phyloP scores from a whole-genome alignment of 805 yeast species.

The Candida hispaniensis region DNA sequence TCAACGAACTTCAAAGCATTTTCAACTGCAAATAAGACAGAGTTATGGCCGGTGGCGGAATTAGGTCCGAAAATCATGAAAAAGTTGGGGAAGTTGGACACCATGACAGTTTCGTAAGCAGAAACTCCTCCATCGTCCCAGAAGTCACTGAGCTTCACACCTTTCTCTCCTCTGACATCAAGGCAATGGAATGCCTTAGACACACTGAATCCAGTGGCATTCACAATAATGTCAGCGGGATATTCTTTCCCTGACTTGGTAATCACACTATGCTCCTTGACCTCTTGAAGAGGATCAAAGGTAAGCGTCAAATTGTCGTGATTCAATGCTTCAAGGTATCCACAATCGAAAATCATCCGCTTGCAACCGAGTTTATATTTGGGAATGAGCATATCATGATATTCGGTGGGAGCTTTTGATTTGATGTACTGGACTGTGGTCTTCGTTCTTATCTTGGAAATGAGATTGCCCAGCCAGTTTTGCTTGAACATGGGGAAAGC shows the following conservation, averaged over 20 bases:
- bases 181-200: constrained; percentile 1
- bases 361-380: constrained; percentile 19
- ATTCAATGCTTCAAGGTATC: constrained; percentile 17
- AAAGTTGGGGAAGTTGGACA: constrained; percentile 19
- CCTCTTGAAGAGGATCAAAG: constrained; percentile 16
- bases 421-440: constrained; percentile 15
- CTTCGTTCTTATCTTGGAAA: constrained; percentile 6
- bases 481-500: constrained; percentile 17
- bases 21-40: constrained; percentile 19
- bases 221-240: constrained; percentile 19
- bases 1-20: constrained; percentile 18
- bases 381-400: constrained; percentile 18
- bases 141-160: constrained; percentile 10
- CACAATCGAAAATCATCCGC: constrained; percentile 19
- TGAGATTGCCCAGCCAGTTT: constrained; percentile 14
- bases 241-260: constrained; percentile 18
- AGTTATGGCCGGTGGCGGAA: constrained; percentile 20
- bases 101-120: constrained; percentile 19
- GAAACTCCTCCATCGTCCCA: constrained; percentile 18
- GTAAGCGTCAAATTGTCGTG: constrained; percentile 16
- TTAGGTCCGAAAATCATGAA: constrained; percentile 20
- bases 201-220: constrained; percentile 19
- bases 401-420: constrained; percentile 17
- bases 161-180: constrained; percentile 17
- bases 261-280: constrained; percentile 16